A percentile compares a stretch with the other conserved stretches of the same genome.
Conservation (phyloP, 176 grass and related monocot genomes). For the Puya raimondii region DNA sequence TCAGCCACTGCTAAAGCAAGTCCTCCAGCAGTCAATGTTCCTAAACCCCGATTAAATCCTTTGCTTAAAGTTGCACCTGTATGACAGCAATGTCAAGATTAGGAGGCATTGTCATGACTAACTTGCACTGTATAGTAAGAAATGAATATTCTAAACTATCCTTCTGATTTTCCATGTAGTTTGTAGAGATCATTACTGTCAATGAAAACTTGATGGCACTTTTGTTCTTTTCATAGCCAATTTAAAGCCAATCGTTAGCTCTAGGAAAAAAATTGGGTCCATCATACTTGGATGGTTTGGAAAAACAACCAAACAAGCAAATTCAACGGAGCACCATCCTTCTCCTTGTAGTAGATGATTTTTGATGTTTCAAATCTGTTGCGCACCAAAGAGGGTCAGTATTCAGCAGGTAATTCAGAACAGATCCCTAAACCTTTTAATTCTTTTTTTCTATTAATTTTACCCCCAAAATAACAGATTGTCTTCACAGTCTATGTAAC, state of each 20-base stretch:
- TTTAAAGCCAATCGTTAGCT: not conserved
- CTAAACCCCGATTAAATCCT: conserved; percentile 73
- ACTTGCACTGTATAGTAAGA: not conserved
- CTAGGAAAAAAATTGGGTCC: not conserved
- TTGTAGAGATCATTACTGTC: not conserved
- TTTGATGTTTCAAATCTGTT: too few species aligned
- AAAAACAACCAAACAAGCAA: not conserved
- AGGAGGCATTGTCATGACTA: not conserved
- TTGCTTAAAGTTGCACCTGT: conserved; percentile 96
- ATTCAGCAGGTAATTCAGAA: too few species aligned
- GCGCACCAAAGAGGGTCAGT: too few species aligned
- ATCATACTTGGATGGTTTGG: not conserved
- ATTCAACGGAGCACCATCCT: not conserved
- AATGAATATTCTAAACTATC: too few species aligned
- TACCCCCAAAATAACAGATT: too few species aligned
- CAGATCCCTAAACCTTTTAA: too few species aligned
- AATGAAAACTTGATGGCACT: not conserved
- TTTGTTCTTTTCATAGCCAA: not conserved
- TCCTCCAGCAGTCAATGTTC: conserved; percentile 72
- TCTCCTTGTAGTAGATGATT: too few species aligned
- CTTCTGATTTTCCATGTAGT: not conserved
- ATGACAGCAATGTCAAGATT: conserved; percentile 6
- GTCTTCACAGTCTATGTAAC: too few species aligned
- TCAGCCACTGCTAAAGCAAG: conserved; percentile 69
- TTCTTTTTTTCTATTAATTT: too few species aligned